These are phyloP conservation scores for Starmerella khaoyaiensis DNA, from an alignment of 805 yeast genomes.

Conservation along the genomic window DNA sequence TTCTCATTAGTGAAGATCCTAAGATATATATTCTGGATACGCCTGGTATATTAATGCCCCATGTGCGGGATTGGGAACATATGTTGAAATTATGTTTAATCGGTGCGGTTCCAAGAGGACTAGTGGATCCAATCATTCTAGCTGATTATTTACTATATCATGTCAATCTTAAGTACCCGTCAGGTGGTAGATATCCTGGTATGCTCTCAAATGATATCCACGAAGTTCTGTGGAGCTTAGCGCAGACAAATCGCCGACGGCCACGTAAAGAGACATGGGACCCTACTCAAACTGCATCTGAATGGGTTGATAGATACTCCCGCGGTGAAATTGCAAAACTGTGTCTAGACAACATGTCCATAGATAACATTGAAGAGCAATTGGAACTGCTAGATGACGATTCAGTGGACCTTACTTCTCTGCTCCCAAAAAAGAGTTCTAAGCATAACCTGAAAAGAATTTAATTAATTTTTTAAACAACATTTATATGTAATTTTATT, in stretches of 20 bases:
- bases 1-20: slow-evolving; percentile 46
- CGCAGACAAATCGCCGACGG: slow-evolving; percentile 1
- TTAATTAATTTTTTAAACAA: no score
- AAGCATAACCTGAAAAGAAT: no score
- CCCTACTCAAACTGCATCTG: slow-evolving; percentile 9
- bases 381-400: neutral
- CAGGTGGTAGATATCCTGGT: slow-evolving; percentile 20
- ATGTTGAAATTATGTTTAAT: slow-evolving; percentile 64
- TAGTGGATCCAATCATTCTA: slow-evolving; percentile 71
- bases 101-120: slow-evolving; percentile 56
- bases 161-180: slow-evolving; percentile 36
- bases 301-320: slow-evolving; percentile 16
- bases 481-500: no score
- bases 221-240: slow-evolving; percentile 14
- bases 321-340: slow-evolving; percentile 12
- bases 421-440: slow-evolving; percentile 1
- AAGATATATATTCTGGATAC: slow-evolving; percentile 69
- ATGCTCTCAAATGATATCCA: slow-evolving; percentile 17
- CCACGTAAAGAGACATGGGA: slow-evolving; percentile 10
- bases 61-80: slow-evolving; percentile 46
- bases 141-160: slow-evolving; percentile 74
- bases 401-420: neutral
- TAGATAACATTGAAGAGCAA: slow-evolving; percentile 1
- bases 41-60: slow-evolving; percentile 85
- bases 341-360: slow-evolving; percentile 11